phyloP scores from a whole-genome alignment of 345 rosid species.

The Syzygium aqueum region DNA sequence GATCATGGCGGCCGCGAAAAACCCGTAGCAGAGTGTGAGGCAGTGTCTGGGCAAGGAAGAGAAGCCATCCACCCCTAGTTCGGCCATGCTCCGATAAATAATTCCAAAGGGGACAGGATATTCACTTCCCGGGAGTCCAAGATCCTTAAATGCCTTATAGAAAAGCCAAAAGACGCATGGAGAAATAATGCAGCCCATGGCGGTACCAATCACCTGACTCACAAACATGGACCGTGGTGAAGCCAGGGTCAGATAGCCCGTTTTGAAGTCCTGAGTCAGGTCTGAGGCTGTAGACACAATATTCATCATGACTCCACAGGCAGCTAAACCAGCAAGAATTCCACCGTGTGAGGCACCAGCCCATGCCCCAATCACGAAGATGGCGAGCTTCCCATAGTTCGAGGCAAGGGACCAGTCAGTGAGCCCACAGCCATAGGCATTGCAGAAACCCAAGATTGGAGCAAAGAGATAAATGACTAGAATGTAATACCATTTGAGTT shows the following conservation, averaged over 20 bases:
- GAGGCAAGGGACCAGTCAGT: conserved; percentile 12
- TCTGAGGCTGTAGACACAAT: conserved; percentile 18
- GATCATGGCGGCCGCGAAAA: conserved; percentile 19
- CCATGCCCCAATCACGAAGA: conserved; percentile 16
- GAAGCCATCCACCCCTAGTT: conserved; percentile 10
- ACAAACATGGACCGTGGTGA: conserved; percentile 22
- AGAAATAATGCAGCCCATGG: conserved; percentile 20
- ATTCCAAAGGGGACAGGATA: not conserved
- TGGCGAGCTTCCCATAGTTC: conserved; percentile 11
- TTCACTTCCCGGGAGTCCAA: not conserved
- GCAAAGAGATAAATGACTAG: conserved; percentile 10
- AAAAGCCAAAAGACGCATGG: conserved; percentile 17
- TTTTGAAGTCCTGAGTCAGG: conserved; percentile 21
- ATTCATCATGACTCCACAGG: conserved; percentile 23
- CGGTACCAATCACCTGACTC: conserved; percentile 18
- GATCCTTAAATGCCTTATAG: conserved; percentile 14
- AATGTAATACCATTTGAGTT: conserved; percentile 19
- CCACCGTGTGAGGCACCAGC: conserved; percentile 13
- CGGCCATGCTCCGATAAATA: conserved; percentile 6
- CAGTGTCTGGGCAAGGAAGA: conserved; percentile 9
- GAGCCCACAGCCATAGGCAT: conserved; percentile 25
- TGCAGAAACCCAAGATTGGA: conserved; percentile 11
- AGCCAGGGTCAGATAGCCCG: conserved; percentile 15
- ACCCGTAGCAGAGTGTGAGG: conserved; percentile 24
- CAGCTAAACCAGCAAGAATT: conserved; percentile 13